Conservation (phyloP, 371 early-diverging fungal species). For the Mucor plumbeus region DNA sequence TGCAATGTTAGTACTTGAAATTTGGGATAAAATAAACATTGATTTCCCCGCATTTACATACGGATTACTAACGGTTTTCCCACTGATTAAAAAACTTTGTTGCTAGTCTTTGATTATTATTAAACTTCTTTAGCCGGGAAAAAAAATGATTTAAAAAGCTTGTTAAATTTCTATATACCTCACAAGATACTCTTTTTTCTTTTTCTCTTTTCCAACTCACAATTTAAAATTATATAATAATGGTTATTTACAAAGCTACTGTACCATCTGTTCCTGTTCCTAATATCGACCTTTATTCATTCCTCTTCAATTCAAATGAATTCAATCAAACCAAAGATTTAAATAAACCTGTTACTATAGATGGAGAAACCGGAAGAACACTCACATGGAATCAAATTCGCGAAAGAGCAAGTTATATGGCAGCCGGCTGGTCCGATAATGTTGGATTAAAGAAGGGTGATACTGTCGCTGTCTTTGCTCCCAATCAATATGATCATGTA, state of each 20-base stretch:
- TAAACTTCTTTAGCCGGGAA: conserved; percentile 8
- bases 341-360: conserved; percentile 56
- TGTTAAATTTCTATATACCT: neutral
- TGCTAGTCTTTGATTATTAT: neutral
- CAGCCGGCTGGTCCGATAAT: conserved; percentile 41
- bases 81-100: conserved; percentile 3
- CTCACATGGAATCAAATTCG: conserved; percentile 65
- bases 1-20: no score
- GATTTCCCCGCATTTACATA: conserved; percentile 16
- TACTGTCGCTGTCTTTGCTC: conserved; percentile 74
- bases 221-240: conserved; percentile 6
- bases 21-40: neutral
- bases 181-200: neutral
- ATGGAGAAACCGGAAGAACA: conserved; percentile 57
- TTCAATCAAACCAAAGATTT: conserved; percentile 40
- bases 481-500: conserved; percentile 62
- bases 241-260: conserved; percentile 44
- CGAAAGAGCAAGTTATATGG: conserved; percentile 16
- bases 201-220: neutral
- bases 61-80: conserved; percentile 21
- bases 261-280: conserved; percentile 58
- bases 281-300: conserved; percentile 68
- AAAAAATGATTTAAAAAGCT: neutral
- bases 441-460: conserved; percentile 70
- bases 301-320: conserved; percentile 53